These are phyloP conservation scores for Artemisia annua DNA, from an alignment of 129 eudicot genomes.

Conservation along the genomic window DNA sequence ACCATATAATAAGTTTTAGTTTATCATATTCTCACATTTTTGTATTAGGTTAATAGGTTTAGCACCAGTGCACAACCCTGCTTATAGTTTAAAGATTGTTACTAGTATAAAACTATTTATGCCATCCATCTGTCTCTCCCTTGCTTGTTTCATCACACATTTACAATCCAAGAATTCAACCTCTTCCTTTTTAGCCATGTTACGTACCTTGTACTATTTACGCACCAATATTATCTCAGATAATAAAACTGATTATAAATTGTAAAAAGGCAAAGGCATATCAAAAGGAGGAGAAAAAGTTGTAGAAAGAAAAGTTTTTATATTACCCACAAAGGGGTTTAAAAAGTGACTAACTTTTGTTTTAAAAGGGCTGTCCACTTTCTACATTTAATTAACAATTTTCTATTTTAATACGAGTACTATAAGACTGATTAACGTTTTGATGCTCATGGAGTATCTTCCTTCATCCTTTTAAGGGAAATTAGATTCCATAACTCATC, in stretches of 20 bases:
- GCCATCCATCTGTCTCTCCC: constrained; percentile 23
- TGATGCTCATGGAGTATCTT: constrained; percentile 37
- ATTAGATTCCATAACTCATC: constrained; percentile 58
- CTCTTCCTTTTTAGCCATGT: constrained; percentile 22
- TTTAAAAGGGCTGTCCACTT: constrained; percentile 95
- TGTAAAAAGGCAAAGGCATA: constrained; percentile 41
- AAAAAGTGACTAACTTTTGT: constrained; percentile 64
- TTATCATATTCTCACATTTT: no score
- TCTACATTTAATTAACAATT: constrained; percentile 39
- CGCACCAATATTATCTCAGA: constrained; percentile 16
- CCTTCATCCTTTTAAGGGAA: constrained; percentile 75
- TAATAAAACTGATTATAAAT: neutral
- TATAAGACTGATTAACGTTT: neutral
- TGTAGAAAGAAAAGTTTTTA: constrained; percentile 38
- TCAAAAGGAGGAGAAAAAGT: constrained; percentile 38
- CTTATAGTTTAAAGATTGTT: no score
- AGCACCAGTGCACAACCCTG: no score
- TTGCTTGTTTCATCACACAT: neutral
- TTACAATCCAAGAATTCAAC: neutral
- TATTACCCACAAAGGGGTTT: constrained; percentile 60
- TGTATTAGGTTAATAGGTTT: no score
- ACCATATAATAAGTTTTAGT: no score
- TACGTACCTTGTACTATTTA: constrained; percentile 29
- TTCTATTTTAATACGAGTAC: no score
- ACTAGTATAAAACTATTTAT: no score